Percentiles rank a stretch among this genome's conserved stretches.
These are phyloP conservation scores for Mycena maculata DNA, from an alignment of 768 basidiomycete species.

Conservation along the genomic window DNA sequence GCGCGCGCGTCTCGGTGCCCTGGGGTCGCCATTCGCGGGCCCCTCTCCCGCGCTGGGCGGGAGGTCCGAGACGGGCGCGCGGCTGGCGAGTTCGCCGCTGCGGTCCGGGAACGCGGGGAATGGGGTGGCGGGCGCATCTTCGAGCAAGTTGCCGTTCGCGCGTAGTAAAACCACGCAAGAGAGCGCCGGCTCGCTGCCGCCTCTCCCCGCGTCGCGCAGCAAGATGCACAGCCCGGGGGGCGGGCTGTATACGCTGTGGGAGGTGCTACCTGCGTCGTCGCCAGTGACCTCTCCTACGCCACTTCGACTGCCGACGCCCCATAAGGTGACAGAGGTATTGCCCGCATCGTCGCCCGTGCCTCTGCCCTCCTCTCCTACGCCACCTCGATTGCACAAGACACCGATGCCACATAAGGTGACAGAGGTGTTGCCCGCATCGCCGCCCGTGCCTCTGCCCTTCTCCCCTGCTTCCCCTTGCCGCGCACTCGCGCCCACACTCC, in stretches of 20 bases:
- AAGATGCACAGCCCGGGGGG: background rate
- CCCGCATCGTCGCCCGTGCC: background rate
- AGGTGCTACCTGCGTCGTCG: constrained; percentile 25
- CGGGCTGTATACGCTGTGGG: constrained; percentile 24
- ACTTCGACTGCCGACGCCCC: too few relatives aligned
- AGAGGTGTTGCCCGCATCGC: too few relatives aligned
- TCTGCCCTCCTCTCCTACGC: background rate
- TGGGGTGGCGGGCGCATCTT: constrained; percentile 16
- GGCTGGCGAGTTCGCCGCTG: constrained; percentile 20
- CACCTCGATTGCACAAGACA: too few relatives aligned
- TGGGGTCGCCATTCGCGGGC: constrained; percentile 29
- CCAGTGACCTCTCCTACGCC: background rate
- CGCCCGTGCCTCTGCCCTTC: background rate
- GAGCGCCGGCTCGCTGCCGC: background rate
- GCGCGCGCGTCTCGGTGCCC: background rate
- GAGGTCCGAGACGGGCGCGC: background rate
- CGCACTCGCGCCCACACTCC: too few relatives aligned
- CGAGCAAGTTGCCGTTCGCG: constrained; percentile 6
- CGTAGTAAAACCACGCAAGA: background rate
- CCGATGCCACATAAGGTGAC: too few relatives aligned
- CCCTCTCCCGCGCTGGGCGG: constrained; percentile 25
- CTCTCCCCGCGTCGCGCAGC: background rate
- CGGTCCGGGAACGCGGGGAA: constrained; percentile 23
- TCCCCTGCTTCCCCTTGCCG: background rate
- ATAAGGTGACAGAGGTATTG: too few relatives aligned